A percentile compares a stretch with the other conserved stretches of the same genome.
Conservation (phyloP, 1,139 yeast genomes). For the Yamadazyma epiphylla region DNA sequence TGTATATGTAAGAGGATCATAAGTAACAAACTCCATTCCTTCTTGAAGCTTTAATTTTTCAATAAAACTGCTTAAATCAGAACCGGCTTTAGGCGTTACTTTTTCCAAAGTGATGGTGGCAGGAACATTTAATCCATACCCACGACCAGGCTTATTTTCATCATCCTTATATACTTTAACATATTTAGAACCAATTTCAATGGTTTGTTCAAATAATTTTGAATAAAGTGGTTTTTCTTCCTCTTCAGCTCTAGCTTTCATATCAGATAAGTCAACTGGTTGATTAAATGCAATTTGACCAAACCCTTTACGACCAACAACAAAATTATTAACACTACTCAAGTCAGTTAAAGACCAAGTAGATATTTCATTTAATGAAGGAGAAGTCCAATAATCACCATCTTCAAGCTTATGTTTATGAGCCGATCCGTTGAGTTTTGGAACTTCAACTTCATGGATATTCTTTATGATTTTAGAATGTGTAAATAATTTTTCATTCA, state of each 20-base stretch:
- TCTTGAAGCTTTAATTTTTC: constrained; percentile 42
- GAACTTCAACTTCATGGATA: constrained; percentile 1
- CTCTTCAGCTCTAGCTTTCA: constrained; percentile 24
- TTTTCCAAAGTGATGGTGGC: constrained; percentile 77
- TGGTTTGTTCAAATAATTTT: constrained; percentile 53
- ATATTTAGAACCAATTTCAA: constrained; percentile 52
- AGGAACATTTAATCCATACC: constrained; percentile 77
- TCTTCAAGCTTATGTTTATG: constrained; percentile 4
- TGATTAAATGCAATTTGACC: constrained; percentile 72
- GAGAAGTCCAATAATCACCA: constrained; percentile 79
- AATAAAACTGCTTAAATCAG: constrained; percentile 33
- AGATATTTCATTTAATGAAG: constrained; percentile 55
- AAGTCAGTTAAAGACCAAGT: constrained; percentile 49
- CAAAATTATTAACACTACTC: constrained; percentile 58
- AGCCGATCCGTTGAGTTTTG: background rate
- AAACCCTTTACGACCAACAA: constrained; percentile 69
- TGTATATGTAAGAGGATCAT: constrained; percentile 68
- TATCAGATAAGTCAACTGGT: constrained; percentile 67
- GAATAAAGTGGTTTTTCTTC: constrained; percentile 23
- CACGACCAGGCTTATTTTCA: constrained; percentile 54
- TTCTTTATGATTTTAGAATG: constrained; percentile 7
- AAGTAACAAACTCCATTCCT: constrained; percentile 79
- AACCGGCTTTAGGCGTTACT: constrained; percentile 43
- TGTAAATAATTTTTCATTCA: background rate
- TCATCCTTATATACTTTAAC: constrained; percentile 68